These are phyloP conservation scores for Neurospora africana DNA, from an alignment of 495 filamentous ascomycete genomes.

Conservation along the genomic window DNA sequence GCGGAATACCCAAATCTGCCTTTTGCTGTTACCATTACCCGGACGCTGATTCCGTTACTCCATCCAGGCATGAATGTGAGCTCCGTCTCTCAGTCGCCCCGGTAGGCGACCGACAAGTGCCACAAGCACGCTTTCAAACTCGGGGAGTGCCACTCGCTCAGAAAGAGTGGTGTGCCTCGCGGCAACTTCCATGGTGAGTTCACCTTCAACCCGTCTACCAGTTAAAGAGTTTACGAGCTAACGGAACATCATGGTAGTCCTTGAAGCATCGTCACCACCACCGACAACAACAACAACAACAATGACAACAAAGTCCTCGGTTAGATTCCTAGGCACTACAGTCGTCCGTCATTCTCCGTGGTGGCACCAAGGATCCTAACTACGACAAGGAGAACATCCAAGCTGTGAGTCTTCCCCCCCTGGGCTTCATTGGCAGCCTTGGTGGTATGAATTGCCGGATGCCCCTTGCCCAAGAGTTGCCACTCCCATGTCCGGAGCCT, in stretches of 20 bases:
- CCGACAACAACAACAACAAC: not conserved
- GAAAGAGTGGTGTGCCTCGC: not conserved
- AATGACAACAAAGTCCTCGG: not conserved
- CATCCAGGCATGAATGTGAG: not conserved
- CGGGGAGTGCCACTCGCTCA: not conserved
- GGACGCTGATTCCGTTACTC: not conserved
- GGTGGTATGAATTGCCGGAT: too few species aligned
- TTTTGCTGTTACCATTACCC: not conserved
- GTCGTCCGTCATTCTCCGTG: not conserved
- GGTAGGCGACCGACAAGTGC: not conserved
- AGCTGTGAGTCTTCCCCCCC: not conserved
- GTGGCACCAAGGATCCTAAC: not conserved
- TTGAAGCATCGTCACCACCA: not conserved
- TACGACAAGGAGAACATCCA: not conserved
- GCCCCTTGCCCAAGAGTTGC: too few species aligned
- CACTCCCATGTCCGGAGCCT: too few species aligned
- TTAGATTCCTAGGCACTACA: not conserved
- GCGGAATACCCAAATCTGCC: not conserved
- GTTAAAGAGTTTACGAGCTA: not conserved
- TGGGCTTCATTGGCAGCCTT: too few species aligned
- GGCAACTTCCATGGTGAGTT: not conserved
- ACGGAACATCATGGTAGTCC: not conserved
- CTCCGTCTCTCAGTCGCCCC: not conserved
- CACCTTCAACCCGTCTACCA: not conserved
- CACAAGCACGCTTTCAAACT: not conserved